These are phyloP conservation scores for Oryza australiensis DNA, from an alignment of 176 grass and related monocot genomes.

Conservation along the genomic window DNA sequence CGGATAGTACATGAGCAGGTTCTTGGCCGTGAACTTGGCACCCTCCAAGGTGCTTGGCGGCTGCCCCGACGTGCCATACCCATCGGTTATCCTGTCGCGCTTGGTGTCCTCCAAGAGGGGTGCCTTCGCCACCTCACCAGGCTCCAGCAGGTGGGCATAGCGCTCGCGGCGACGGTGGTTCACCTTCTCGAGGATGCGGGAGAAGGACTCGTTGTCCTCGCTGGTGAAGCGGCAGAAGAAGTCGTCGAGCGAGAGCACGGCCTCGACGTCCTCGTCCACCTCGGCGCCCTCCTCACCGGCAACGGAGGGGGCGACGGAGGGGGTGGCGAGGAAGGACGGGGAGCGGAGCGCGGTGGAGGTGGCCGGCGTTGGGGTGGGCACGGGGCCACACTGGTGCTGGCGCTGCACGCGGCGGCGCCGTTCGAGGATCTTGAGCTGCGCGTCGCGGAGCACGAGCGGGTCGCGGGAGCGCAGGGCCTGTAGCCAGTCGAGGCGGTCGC, in stretches of 20 bases:
- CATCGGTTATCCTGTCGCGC: constrained; percentile 81
- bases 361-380: constrained; percentile 56
- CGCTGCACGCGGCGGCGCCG: constrained; percentile 42
- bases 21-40: constrained; percentile 84
- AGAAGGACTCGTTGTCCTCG: constrained; percentile 96
- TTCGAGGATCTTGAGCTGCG: constrained; percentile 96
- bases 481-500: constrained; percentile 94
- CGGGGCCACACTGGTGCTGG: constrained; percentile 21
- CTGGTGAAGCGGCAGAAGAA: constrained; percentile 84
- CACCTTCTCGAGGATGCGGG: constrained; percentile 83
- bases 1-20: constrained; percentile 92
- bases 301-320: constrained; percentile 19
- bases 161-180: constrained; percentile 73
- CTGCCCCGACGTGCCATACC: constrained; percentile 90
- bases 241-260: constrained; percentile 64
- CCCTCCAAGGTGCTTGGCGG: constrained; percentile 61
- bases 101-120: constrained; percentile 55
- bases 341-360: constrained; percentile 61
- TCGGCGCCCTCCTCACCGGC: neutral
- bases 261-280: constrained; percentile 49
- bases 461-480: constrained; percentile 82
- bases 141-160: constrained; percentile 80
- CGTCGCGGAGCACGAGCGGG: constrained; percentile 80
- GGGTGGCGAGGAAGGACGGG: constrained; percentile 62
- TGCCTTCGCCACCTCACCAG: neutral